Evolutionary conservation across 129 eudicot species (phyloP), one percentile per base, ranked within the genome.

Genomic region (Saposhnikovia divaricata): DNA sequence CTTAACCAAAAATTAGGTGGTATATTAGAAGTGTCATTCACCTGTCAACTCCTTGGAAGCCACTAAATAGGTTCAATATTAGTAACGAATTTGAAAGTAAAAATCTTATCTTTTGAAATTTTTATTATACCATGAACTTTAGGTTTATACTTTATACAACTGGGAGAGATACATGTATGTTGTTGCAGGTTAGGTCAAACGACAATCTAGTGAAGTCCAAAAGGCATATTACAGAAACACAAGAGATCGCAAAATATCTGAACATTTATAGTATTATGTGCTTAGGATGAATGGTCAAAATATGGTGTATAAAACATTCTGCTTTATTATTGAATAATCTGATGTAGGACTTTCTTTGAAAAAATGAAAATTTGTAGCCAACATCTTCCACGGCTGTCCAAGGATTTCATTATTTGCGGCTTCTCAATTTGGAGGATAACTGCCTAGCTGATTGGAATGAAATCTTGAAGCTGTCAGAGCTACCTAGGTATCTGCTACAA

Each of bases 381-480:
- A 28, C 79, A 9, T 88, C 97, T 79, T 87, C 97, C 57, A 51
- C 53, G 42, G 45, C 51, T 79, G 96, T 92, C 72, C 91, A 90
- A 89, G 98, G 98, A 77, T 95, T 95, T 86, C 78, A 80, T 82
- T 82, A 80, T 82, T 80, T 95, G 48, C 87, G 89, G 11, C 81
- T 90, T 86, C 92, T 95, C 77, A 90, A 95, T 84, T 84, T 95
- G 87, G 98, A 95, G 76, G 91, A 95, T 39, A 95, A 95, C 81
- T 80, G 76, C 63, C 81, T 95, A 82, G 80, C 89, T 74, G 88
- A 87, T 80, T 95, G 98, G 98, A 85, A 85, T 85, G 98, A 95
- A 88, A 86, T 95, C 39, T 18, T 87, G 89, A 95, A 89, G 85
- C 91, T 95, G 77, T 89, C 97, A 34, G 91, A 87, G 74, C 83